Percentiles rank a stretch among this genome's conserved stretches.
Conservation (phyloP, 768 basidiomycete genomes). For the Mycena leptocephala region DNA sequence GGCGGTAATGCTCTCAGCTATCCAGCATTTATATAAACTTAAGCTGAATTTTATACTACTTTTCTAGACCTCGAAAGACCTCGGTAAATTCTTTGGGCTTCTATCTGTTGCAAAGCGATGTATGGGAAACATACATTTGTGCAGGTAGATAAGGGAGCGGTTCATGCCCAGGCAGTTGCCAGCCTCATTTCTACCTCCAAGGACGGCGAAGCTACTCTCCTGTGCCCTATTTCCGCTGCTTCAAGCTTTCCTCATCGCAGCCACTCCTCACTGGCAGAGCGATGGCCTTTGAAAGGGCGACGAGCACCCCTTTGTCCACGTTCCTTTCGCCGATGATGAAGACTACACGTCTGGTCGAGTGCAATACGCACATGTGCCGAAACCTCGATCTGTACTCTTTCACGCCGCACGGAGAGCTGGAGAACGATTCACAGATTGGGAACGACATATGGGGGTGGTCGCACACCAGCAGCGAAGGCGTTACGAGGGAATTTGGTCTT, state of each 20-base stretch:
- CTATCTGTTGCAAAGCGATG: no score
- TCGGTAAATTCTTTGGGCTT: no score
- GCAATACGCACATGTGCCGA: constrained; percentile 28
- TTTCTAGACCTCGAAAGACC: no score
- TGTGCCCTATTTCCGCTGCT: neutral
- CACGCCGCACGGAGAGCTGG: constrained; percentile 33
- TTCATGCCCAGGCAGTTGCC: no score
- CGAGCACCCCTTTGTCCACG: constrained; percentile 29
- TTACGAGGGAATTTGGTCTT: constrained; percentile 17
- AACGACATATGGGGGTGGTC: constrained; percentile 40
- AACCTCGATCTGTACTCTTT: constrained; percentile 36
- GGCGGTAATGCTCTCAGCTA: no score
- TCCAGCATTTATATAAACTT: no score
- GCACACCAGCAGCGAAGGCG: constrained; percentile 5
- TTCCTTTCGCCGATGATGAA: constrained; percentile 32
- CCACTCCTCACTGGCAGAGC: no score
- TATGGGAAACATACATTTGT: no score
- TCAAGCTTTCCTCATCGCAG: neutral
- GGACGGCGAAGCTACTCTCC: neutral
- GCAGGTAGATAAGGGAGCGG: no score
- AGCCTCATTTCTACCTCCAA: no score
- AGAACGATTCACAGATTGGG: constrained; percentile 21
- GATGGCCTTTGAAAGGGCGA: no score
- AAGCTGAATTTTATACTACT: no score
- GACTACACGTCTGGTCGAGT: constrained; percentile 37